Evolutionary conservation across 495 filamentous ascomycete species (phyloP).

Genomic region (Cetradonia linearis): DNA sequence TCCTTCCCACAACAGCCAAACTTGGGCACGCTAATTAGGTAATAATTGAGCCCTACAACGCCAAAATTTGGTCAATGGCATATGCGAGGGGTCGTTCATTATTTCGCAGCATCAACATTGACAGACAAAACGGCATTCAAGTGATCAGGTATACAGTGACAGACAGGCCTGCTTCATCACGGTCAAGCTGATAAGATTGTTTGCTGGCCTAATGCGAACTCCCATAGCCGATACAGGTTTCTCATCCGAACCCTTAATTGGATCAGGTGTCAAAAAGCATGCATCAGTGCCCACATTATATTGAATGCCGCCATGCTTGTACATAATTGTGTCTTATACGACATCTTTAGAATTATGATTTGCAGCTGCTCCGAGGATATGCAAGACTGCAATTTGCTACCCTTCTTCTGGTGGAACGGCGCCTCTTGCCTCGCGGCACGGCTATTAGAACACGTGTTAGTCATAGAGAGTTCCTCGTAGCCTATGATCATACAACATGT

Average conservation of each 20-base stretch:
- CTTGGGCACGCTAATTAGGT: constrained; percentile 6
- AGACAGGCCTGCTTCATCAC: not conserved
- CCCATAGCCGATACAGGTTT: not conserved
- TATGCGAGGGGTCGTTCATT: not conserved
- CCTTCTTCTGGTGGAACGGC: not conserved
- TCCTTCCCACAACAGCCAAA: not conserved
- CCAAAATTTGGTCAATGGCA: not conserved
- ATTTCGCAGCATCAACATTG: not conserved
- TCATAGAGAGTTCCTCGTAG: not conserved
- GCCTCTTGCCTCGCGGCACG: constrained; percentile 6
- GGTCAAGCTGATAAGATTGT: not conserved
- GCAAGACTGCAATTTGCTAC: not conserved
- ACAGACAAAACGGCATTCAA: too few species aligned
- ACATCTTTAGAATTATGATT: constrained; percentile 1
- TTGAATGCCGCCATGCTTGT: not conserved
- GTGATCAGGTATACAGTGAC: not conserved
- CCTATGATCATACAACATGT: not conserved
- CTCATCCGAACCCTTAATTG: not conserved
- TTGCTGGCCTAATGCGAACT: not conserved
- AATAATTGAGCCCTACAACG: constrained; percentile 4
- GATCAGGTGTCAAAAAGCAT: not conserved
- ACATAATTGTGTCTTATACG: not conserved
- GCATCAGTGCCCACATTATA: not conserved
- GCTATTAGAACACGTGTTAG: constrained; percentile 6
- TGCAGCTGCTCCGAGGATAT: constrained; percentile 6